Percentiles rank a stretch among this genome's conserved stretches.
phyloP scores from a whole-genome alignment of 2,329 filamentous ascomycete genomes.

The Neonectria faginata region DNA sequence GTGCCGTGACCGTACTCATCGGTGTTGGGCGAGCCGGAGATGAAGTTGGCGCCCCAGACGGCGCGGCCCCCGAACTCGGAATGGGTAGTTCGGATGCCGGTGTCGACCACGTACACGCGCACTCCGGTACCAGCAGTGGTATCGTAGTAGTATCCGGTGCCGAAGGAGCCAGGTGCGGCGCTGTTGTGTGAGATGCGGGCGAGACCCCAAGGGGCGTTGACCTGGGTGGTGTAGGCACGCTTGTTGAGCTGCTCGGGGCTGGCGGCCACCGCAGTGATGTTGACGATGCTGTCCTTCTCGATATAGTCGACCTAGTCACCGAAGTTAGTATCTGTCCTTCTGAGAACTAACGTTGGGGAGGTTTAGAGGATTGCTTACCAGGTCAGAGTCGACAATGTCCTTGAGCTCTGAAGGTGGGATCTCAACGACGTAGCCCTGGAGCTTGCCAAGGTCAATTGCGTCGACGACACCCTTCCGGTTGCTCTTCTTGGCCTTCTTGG shows the following conservation, averaged over 20 bases:
- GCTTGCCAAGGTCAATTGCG: neutral
- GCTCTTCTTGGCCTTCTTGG: constrained; percentile 20
- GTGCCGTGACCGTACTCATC: constrained; percentile 48
- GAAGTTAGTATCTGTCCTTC: neutral
- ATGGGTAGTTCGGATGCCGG: constrained; percentile 55
- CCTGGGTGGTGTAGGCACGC: constrained; percentile 5
- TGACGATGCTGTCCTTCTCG: constrained; percentile 25
- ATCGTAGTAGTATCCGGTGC: constrained; percentile 42
- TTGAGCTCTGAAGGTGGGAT: constrained; percentile 14
- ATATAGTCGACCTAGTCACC: constrained; percentile 14
- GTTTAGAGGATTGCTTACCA: constrained; percentile 1
- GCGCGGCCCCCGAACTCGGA: constrained; percentile 46
- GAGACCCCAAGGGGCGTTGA: constrained; percentile 27
- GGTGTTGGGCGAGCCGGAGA: constrained; percentile 42
- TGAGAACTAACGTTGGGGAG: too few relatives aligned
- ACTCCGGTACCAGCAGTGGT: constrained; percentile 34
- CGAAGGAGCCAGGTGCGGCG: neutral
- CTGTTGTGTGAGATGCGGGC: constrained; percentile 21
- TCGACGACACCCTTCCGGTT: constrained; percentile 28
- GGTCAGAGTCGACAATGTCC: constrained; percentile 17
- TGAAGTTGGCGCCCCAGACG: constrained; percentile 44
- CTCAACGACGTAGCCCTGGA: constrained; percentile 30
- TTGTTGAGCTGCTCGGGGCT: neutral
- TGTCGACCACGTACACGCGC: constrained; percentile 58
- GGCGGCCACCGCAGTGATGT: constrained; percentile 5